Percentiles rank a stretch among this genome's conserved stretches.
phyloP scores from a whole-genome alignment of 176 grass and related monocot species.

The Musa schizocarpa region DNA sequence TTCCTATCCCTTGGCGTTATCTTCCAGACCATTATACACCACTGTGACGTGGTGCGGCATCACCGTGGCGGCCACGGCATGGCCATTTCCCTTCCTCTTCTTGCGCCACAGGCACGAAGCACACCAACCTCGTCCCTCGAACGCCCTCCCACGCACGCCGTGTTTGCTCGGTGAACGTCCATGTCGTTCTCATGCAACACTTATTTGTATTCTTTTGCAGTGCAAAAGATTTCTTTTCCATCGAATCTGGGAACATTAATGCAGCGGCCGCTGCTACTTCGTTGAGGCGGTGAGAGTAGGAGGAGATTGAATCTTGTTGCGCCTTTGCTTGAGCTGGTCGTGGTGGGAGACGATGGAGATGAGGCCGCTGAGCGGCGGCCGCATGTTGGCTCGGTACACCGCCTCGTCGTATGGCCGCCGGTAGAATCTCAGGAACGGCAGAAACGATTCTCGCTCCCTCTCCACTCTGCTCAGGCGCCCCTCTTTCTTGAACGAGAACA shows the following conservation, averaged over 20 bases:
- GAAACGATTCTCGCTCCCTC: slow-evolving; percentile 64
- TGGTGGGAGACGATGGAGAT: slow-evolving; percentile 64
- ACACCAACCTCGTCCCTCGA: background rate
- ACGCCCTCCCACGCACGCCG: slow-evolving; percentile 3
- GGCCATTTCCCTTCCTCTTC: background rate
- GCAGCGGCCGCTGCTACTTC: no score
- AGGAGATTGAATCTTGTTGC: background rate
- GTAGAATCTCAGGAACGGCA: slow-evolving; percentile 84
- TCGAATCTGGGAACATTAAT: background rate
- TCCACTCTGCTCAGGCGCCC: slow-evolving; percentile 54
- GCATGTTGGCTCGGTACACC: slow-evolving; percentile 74
- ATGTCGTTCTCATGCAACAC: no score
- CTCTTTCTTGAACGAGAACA: slow-evolving; percentile 71
- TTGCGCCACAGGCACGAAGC: slow-evolving; percentile 7
- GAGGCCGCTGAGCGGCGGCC: slow-evolving; percentile 71
- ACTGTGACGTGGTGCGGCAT: background rate
- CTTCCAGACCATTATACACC: no score
- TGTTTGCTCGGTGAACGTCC: background rate
- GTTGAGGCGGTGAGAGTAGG: background rate
- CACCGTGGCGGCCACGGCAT: background rate
- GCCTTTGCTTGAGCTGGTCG: slow-evolving; percentile 21
- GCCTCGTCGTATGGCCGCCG: slow-evolving; percentile 84
- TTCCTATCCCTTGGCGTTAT: no score
- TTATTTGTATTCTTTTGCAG: no score
- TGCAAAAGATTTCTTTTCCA: no score